A percentile compares a stretch with the other conserved stretches of the same genome.
Evolutionary conservation across 1,284 basidiomycete species (phyloP).

Genomic region (Porogramme epimiltina): DNA sequence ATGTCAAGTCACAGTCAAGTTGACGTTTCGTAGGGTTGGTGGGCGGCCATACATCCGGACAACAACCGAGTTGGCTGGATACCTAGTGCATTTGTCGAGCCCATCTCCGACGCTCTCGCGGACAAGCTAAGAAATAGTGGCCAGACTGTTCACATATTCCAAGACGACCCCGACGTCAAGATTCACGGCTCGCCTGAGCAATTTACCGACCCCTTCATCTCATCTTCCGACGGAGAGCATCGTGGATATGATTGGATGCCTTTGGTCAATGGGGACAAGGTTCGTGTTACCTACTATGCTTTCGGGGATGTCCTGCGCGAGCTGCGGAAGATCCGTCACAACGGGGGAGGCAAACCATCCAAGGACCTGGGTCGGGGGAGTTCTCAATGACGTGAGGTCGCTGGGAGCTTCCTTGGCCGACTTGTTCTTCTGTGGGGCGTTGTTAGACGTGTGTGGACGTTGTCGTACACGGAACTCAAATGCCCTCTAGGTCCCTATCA

Average conservation of each 20-base stretch:
- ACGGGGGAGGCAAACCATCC: too few relatives aligned
- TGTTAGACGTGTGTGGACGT: too few relatives aligned
- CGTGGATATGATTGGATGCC: constrained; percentile 27
- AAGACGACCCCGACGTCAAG: constrained; percentile 35
- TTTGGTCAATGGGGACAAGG: constrained; percentile 20
- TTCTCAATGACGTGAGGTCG: too few relatives aligned
- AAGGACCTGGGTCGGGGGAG: too few relatives aligned
- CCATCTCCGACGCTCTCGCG: constrained; percentile 31
- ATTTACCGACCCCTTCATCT: constrained; percentile 14
- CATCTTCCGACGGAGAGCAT: constrained; percentile 15
- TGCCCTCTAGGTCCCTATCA: constrained; percentile 12
- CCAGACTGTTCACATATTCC: constrained; percentile 44
- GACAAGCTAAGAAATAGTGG: constrained; percentile 39
- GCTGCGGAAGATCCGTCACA: neutral
- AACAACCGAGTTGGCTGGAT: constrained; percentile 68
- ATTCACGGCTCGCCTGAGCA: constrained; percentile 11
- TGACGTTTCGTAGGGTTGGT: constrained; percentile 57
- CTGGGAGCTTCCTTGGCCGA: too few relatives aligned
- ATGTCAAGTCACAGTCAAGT: neutral
- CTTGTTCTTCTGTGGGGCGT: too few relatives aligned
- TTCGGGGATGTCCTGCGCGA: too few relatives aligned
- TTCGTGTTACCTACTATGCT: neutral
- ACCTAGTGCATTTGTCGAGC: constrained; percentile 42
- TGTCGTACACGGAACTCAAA: neutral
- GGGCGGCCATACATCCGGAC: constrained; percentile 68